Conservation (phyloP, 1,284 basidiomycete genomes). For the Erythrobasidium hasegawianum region DNA sequence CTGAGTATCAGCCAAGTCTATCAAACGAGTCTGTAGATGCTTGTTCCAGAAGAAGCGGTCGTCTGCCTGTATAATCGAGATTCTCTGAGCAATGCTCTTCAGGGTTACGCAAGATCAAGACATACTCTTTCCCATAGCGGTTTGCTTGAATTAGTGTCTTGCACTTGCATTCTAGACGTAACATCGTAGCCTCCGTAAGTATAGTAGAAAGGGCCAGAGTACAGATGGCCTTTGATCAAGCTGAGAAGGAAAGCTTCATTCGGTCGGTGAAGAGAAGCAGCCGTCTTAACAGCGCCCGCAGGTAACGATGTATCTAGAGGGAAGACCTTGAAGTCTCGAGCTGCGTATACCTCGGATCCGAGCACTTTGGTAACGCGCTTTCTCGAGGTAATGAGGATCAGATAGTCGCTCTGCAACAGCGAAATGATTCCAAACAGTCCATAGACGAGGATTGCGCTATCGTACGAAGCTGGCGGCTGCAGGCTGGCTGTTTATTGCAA, state of each 20-base stretch:
- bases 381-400: conserved; percentile 82
- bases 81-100: conserved; percentile 18
- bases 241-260: conserved; percentile 83
- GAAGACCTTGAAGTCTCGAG: conserved; percentile 86
- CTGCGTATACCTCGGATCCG: conserved; percentile 79
- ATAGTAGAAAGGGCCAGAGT: conserved; percentile 73
- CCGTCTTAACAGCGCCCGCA: conserved; percentile 54
- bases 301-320: conserved; percentile 68
- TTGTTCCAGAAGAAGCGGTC: conserved; percentile 99
- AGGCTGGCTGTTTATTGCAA: conserved; percentile 44
- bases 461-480: conserved; percentile 49
- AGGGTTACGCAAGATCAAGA: conserved; percentile 45
- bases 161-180: conserved; percentile 80
- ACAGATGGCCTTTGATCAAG: conserved; percentile 80
- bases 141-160: conserved; percentile 58
- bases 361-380: conserved; percentile 74
- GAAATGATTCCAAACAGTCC: conserved; percentile 83
- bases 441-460: conserved; percentile 58
- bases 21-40: conserved; percentile 68
- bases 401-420: conserved; percentile 86
- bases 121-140: conserved; percentile 63
- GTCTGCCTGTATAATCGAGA: conserved; percentile 64
- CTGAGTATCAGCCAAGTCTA: conserved; percentile 59
- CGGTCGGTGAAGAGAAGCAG: conserved; percentile 56
- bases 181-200: conserved; percentile 73